A percentile compares a stretch with the other conserved stretches of the same genome.
Conservation (phyloP, 1,284 basidiomycete species). For the Flammula alnicola region DNA sequence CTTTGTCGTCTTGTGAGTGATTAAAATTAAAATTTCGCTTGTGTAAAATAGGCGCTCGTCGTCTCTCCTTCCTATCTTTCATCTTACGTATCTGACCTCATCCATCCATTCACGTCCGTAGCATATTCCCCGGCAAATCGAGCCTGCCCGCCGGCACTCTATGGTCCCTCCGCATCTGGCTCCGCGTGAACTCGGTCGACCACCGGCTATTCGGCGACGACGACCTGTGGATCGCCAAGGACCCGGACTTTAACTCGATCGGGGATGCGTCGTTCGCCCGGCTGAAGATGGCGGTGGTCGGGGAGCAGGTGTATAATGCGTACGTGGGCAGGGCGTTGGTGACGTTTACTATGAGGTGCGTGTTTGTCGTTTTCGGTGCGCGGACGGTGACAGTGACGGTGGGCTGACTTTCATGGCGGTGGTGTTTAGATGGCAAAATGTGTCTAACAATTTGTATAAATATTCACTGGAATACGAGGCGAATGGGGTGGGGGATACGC, state of each 20-base stretch:
- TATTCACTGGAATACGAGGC: slow-evolving; percentile 65
- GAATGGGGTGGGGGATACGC: slow-evolving; percentile 52
- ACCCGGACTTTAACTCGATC: slow-evolving; percentile 61
- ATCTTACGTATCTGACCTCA: neutral
- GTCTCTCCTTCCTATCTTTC: neutral
- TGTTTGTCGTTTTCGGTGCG: slow-evolving; percentile 1
- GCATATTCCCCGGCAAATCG: slow-evolving; percentile 58
- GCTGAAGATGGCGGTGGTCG: slow-evolving; percentile 43
- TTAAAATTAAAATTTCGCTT: neutral
- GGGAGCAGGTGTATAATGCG: slow-evolving; percentile 53
- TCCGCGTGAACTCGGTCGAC: slow-evolving; percentile 53
- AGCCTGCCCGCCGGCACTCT: slow-evolving; percentile 53
- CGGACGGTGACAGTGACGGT: too few relatives aligned
- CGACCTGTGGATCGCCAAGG: slow-evolving; percentile 62
- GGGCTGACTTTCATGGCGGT: neutral
- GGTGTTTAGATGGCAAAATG: slow-evolving; percentile 45
- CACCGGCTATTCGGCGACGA: slow-evolving; percentile 63
- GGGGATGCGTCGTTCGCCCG: slow-evolving; percentile 57
- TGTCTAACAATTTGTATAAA: slow-evolving; percentile 47
- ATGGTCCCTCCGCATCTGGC: slow-evolving; percentile 61
- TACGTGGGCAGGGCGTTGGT: slow-evolving; percentile 56
- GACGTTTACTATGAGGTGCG: slow-evolving; percentile 54
- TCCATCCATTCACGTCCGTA: slow-evolving; percentile 27
- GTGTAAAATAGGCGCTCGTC: neutral
- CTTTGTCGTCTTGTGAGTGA: slow-evolving; percentile 60